Conservation (phyloP, 129 eudicot genomes). For the Centaurea solstitialis region DNA sequence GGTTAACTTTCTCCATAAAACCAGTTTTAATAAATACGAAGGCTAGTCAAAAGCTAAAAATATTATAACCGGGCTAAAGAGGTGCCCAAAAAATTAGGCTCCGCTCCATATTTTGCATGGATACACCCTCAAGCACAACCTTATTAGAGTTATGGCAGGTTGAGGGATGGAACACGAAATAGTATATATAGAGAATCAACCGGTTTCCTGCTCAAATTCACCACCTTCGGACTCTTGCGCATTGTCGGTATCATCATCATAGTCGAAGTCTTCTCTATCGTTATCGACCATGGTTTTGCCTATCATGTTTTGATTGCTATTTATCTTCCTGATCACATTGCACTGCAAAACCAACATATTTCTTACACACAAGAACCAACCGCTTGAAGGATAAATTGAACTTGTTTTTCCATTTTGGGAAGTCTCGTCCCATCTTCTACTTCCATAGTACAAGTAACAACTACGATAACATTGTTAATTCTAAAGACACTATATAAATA, state of each 20-base stretch:
- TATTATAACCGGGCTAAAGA: background rate
- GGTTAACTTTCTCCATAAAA: too few relatives aligned
- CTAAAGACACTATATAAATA: too few relatives aligned
- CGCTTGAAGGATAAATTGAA: background rate
- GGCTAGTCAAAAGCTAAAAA: too few relatives aligned
- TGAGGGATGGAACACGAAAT: background rate
- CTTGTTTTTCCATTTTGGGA: background rate
- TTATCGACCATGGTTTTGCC: constrained; percentile 62
- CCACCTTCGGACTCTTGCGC: constrained; percentile 82
- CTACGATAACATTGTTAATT: background rate
- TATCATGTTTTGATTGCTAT: constrained; percentile 47
- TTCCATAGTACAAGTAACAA: background rate
- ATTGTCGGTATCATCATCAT: constrained; percentile 42
- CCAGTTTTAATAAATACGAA: too few relatives aligned
- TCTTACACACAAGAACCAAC: background rate
- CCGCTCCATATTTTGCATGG: background rate
- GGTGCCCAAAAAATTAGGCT: background rate
- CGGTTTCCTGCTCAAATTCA: constrained; percentile 77
- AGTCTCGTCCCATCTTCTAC: background rate
- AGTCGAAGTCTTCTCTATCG: constrained; percentile 61
- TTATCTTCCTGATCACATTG: constrained; percentile 63
- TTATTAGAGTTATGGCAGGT: background rate
- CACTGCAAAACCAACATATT: constrained; percentile 29
- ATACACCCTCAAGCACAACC: background rate
- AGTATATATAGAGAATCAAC: constrained; percentile 20